phyloP scores from a whole-genome alignment of 2,329 filamentous ascomycete genomes.

The Fusarium beomiforme region DNA sequence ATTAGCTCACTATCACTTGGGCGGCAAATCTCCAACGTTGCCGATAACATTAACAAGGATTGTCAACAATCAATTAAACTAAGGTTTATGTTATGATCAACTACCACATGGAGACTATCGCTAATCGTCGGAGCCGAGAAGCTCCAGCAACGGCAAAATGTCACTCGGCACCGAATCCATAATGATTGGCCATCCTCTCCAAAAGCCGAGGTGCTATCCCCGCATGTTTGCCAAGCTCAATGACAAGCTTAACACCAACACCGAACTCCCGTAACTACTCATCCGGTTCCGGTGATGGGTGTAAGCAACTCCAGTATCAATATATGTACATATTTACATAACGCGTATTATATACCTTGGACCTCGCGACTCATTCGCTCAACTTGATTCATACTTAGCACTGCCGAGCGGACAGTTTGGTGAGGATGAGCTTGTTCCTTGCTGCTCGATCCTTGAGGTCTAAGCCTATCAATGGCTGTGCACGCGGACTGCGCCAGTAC shows the following conservation, averaged over 20 bases:
- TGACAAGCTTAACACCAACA: conserved; percentile 6
- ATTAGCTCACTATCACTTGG: neutral
- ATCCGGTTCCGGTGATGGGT: conserved; percentile 30
- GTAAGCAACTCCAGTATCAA: conserved; percentile 1
- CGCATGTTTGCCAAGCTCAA: conserved; percentile 11
- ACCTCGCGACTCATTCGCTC: neutral
- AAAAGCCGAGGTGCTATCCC: conserved; percentile 27
- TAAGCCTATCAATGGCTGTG: conserved; percentile 31
- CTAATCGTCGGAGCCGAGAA: conserved; percentile 25
- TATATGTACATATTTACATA: neutral
- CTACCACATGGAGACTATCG: neutral
- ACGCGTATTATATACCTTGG: neutral
- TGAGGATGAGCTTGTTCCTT: conserved; percentile 31
- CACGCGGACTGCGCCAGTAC: conserved; percentile 41
- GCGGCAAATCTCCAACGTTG: conserved; percentile 11
- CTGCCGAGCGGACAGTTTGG: neutral
- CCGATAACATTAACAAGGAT: conserved; percentile 4
- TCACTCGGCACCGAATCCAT: conserved; percentile 28
- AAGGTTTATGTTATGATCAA: neutral
- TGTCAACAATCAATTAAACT: neutral
- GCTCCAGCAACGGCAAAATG: conserved; percentile 13
- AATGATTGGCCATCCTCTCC: conserved; percentile 7
- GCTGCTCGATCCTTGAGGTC: conserved; percentile 31
- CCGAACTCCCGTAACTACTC: conserved; percentile 2
- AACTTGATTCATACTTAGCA: neutral